Base-by-base conservation (phyloP, 768 basidiomycete genomes). In the Tulasnella sp. region DNA sequence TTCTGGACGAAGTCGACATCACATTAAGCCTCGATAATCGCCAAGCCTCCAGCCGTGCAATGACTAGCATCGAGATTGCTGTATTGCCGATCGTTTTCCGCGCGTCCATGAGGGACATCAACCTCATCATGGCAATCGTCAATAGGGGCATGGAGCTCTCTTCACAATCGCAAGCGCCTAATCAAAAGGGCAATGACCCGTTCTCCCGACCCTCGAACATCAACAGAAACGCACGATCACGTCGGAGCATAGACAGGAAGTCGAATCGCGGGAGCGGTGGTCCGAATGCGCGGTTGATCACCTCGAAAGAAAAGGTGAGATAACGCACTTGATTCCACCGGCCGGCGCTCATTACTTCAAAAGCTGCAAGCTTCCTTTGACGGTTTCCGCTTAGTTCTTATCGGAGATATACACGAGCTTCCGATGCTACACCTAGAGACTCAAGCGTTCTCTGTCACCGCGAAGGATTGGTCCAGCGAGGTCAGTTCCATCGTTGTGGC, bases 91-190 rank as follows among this genome's bases (percentile, higher is more conserved):
- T 99, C 64, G 79, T 97, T 55, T 85, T 99, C 69, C 80, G 96
- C 24, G 91, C 91, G n/a, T 97, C 94, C 0, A 92, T 92, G 66
- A 81, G 90, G 19, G 96, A 99, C 68, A 89, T 98, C 69, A 81
- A 80, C 63, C 78, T 98, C 63, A 97, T 98, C 63, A 83, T 78
- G 48, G 74, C 82, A 2, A 93, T 94, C 62, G 78, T 88, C 65
- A 90, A 91, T 68, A 90, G 85, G 62, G 96, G 92, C 0, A 72
- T 89, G 34, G 84, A 85, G 59, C 75, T 92, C n/a, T 92, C 88
- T 63, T 71, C 72, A 53, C 64, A 56, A 24, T 49, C 62, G 8
- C 65, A 52, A 49, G 46, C 65, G 11, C 62, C 64, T 22, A 64
- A 62, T 34, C 60, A 48, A 29, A 59, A 12, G 30, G n/a, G 45